Evolutionary conservation across 352 stramenopile genomes (phyloP), one percentile per base, ranked within the genome.

Genomic region (Pythium diclinum): DNA sequence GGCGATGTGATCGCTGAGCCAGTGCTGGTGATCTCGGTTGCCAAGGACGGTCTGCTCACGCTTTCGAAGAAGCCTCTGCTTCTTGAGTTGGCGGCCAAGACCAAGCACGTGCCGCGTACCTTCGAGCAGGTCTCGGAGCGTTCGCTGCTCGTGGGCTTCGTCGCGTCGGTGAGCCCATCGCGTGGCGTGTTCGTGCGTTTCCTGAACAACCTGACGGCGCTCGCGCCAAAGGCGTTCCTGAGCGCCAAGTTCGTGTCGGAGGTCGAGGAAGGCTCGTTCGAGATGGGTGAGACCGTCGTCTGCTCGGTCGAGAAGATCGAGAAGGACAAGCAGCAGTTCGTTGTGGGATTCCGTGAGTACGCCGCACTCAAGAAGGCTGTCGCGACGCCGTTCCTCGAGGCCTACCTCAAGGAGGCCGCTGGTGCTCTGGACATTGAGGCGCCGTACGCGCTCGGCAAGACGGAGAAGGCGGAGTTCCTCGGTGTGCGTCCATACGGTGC

Each of bases 151-250:
- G 73, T 94, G 42, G 88, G 88, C 5, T 91, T 89, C 51, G 85
- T 96, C 44, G 82, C 85, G 19, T 91, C 86, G 3, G 80, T 96
- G 48, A 82, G 88, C 44, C 74, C 73, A 8, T 82, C 75, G 4
- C 88, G 88, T 56, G 85, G 88, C 11, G 87, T 96, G 30, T 96
- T 96, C 56, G 81, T 96, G 21, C 89, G 88, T 56, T 95, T 96
- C 58, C 70, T 96, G 40, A 94, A 94, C 74, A 88, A 95, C 68
- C 71, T 95, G 3, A 89, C 89, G 16, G 85, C 83, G 2, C 67
- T 96, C 6, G 83, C 86, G 2, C 88, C 86, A 0, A 95, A 94
- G 72, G 80, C 74, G 5, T 93, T 83, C 38, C 56, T 96, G 47
- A 88, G 78, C 49, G 76, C 92, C 61, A 79, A 87, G 68, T 96